Evolutionary conservation across 495 filamentous ascomycete species (phyloP), one percentile per base, ranked within the genome.

Genomic region (Bryoglossum gracile): DNA sequence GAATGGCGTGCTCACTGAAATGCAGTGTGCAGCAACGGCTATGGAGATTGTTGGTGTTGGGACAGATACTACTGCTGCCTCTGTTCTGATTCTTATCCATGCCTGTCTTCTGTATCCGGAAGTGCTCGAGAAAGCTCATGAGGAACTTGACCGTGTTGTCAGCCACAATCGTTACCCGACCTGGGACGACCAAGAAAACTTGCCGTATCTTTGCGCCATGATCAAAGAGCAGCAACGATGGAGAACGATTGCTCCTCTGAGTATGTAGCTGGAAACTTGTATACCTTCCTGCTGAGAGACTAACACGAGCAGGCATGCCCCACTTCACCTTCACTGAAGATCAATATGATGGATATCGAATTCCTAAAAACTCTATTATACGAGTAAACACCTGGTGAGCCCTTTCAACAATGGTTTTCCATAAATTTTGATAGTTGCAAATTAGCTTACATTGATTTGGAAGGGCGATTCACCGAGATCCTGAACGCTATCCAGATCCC

Each of bases 291-390:
- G n/a, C n/a, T n/a, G n/a, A n/a, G n/a, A n/a, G n/a, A n/a, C 50
- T 24, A 53, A 53, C 18, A 53, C 46, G 22, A n/a, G 37, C 47
- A 8, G 50, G 50, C 9, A 53, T 85, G 25, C 75, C 82, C 0
- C 83, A 87, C 50, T 62, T 64, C 4, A 68, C 70, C 2, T 58
- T 61, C 11, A 60, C 71, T 9, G 80, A 82, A 49, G 76, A 83
- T 44, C 58, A 61, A 33, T 74, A 69, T 34, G 51, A 68, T 1
- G 77, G 73, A 9, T 76, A 69, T 53, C 60, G 65, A 4, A 76
- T 80, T 37, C 76, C 78, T 8, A 72, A 70, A 49, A 63, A 66
- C 16, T 61, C 65, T 0, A 44, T 40, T 5, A 54, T 68, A 14
- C 53, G 67, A 9, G 35, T 46, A 30, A 70, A 70, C 42, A 60